Evolutionary conservation across 176 grass and related monocot genomes (phyloP).

Genomic region (Hordeum vulgare): DNA sequence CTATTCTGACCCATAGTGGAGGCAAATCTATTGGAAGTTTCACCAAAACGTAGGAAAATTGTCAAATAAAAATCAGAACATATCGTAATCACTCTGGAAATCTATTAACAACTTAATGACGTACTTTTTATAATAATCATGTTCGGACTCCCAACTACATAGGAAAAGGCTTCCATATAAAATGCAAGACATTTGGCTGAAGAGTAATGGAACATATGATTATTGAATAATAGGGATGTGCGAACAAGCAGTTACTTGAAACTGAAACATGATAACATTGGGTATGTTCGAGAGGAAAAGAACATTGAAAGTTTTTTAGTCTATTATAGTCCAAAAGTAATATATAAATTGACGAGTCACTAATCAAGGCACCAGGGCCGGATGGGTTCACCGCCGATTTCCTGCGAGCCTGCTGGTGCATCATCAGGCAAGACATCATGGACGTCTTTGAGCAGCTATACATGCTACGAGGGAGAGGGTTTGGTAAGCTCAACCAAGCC

Average conservation of each 20-base stretch:
- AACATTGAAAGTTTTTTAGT: neutral
- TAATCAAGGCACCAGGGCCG: too few relatives aligned
- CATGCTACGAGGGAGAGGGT: too few relatives aligned
- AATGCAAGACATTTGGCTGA: neutral
- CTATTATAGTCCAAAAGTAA: neutral
- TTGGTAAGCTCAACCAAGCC: too few relatives aligned
- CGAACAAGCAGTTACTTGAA: neutral
- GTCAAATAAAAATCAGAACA: neutral
- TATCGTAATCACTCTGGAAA: neutral
- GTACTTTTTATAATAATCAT: neutral
- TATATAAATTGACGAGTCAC: too few relatives aligned
- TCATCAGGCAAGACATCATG: too few relatives aligned
- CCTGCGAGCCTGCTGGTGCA: too few relatives aligned
- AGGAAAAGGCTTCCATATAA: neutral
- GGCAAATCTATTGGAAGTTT: neutral
- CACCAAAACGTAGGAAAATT: neutral
- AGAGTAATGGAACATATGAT: neutral
- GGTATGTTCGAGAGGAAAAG: neutral
- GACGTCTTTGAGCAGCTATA: too few relatives aligned
- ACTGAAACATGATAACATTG: constrained; percentile 2
- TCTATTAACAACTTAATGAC: neutral
- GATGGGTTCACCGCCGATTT: too few relatives aligned
- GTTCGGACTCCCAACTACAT: neutral
- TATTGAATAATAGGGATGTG: neutral
- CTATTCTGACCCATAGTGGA: neutral